phyloP scores from a whole-genome alignment of 2,329 filamentous ascomycete genomes.

The Cryphonectria naterciae region DNA sequence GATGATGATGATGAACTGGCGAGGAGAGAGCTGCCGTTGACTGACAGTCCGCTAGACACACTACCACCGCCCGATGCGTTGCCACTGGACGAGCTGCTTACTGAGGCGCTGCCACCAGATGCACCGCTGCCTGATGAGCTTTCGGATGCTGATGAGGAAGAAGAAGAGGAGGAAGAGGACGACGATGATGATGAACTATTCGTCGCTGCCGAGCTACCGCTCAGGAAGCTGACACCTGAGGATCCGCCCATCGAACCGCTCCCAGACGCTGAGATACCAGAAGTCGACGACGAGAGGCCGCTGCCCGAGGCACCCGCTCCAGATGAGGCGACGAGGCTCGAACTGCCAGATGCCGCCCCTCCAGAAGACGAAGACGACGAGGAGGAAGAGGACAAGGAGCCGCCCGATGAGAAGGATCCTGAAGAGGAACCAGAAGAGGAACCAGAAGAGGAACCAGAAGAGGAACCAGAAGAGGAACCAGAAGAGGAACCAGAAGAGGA shows the following conservation, averaged over 20 bases:
- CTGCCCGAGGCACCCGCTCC: background rate
- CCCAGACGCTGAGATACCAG: background rate
- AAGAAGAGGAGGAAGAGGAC: background rate
- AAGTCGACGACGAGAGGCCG: background rate
- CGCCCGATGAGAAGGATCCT: background rate
- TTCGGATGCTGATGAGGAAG: background rate
- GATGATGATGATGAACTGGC: conserved; percentile 1
- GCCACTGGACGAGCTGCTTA: background rate
- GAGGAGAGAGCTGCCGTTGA: background rate
- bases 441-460: background rate
- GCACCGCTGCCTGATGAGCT: background rate
- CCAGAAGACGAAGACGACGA: background rate
- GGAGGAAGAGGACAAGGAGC: background rate
- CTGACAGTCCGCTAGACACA: background rate
- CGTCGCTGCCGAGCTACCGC: background rate
- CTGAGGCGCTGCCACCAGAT: background rate
- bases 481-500: background rate
- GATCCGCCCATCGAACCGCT: background rate
- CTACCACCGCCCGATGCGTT: background rate
- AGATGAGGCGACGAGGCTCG: background rate
- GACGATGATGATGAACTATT: conserved; percentile 2
- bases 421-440: background rate
- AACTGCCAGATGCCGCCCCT: background rate
- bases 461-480: background rate
- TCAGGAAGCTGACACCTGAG: background rate